Conservation (phyloP, 1,139 yeast species). For the Yamadazyma pseudoaaseri region DNA sequence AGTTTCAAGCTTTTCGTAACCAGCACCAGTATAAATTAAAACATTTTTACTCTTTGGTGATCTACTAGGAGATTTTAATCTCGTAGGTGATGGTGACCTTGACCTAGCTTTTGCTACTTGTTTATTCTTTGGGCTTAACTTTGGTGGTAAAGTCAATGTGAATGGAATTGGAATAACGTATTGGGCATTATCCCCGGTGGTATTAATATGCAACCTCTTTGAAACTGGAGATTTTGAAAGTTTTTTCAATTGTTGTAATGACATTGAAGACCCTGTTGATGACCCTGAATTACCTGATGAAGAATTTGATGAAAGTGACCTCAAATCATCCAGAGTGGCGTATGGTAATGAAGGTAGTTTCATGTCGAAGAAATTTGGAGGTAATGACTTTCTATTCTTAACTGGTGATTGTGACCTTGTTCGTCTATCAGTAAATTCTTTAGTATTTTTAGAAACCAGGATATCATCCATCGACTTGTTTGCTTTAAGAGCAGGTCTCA, state of each 20-base stretch:
- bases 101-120: conserved; percentile 2
- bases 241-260: conserved; percentile 26
- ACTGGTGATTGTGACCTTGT: conserved; percentile 33
- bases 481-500: conserved; percentile 4
- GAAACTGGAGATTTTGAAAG: conserved; percentile 39
- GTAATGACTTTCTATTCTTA: conserved; percentile 26
- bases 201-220: conserved; percentile 36
- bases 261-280: conserved; percentile 7
- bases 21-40: conserved; percentile 37
- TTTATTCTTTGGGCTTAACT: conserved; percentile 30
- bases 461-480: conserved; percentile 23
- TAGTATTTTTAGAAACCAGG: conserved; percentile 6
- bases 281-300: conserved; percentile 10
- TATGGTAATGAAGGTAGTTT: conserved; percentile 23
- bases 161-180: conserved; percentile 48
- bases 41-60: conserved; percentile 18
- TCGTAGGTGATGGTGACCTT: conserved; percentile 16
- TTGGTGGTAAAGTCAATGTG: conserved; percentile 43
- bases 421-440: conserved; percentile 18
- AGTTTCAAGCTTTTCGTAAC: conserved; percentile 36
- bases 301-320: conserved; percentile 15
- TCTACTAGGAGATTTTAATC: conserved; percentile 9
- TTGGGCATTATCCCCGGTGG: conserved; percentile 20
- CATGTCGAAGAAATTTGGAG: conserved; percentile 23
- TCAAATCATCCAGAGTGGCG: conserved; percentile 15